These are phyloP conservation scores for Picea sitchensis DNA, from an alignment of 75 land plant species.

Conservation along the genomic window DNA sequence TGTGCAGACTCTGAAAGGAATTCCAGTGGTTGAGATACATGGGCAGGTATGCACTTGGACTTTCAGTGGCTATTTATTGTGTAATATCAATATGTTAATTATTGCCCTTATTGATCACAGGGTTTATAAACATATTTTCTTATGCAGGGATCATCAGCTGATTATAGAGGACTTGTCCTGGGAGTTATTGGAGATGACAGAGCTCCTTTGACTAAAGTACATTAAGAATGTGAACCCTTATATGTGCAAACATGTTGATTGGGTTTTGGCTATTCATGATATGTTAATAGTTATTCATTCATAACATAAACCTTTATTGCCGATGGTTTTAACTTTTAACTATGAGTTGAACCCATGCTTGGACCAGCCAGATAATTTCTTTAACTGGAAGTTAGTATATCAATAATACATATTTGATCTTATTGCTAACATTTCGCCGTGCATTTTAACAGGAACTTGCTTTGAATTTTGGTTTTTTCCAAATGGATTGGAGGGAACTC, in stretches of 20 bases:
- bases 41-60: constrained; percentile 29
- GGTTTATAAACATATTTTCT: not conserved
- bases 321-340: not conserved
- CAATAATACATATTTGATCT: not conserved
- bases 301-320: not conserved
- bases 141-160: constrained; percentile 18
- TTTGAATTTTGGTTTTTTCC: constrained; percentile 26
- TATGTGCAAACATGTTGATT: not conserved
- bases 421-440: not conserved
- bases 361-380: not conserved
- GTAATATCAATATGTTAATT: not conserved
- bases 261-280: not conserved
- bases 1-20: constrained; percentile 36
- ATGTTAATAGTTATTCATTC: not conserved
- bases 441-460: constrained; percentile 33
- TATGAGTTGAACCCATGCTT: not conserved
- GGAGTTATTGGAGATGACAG: constrained; percentile 40
- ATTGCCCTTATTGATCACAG: not conserved
- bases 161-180: constrained; percentile 40
- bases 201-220: constrained; percentile 33
- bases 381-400: not conserved
- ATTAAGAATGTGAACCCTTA: not conserved
- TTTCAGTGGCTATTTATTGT: not conserved
- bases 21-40: constrained; percentile 46
- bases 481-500: constrained; percentile 53